Conservation (phyloP, 352 stramenopile genomes). For the Blastocystis sp. region DNA sequence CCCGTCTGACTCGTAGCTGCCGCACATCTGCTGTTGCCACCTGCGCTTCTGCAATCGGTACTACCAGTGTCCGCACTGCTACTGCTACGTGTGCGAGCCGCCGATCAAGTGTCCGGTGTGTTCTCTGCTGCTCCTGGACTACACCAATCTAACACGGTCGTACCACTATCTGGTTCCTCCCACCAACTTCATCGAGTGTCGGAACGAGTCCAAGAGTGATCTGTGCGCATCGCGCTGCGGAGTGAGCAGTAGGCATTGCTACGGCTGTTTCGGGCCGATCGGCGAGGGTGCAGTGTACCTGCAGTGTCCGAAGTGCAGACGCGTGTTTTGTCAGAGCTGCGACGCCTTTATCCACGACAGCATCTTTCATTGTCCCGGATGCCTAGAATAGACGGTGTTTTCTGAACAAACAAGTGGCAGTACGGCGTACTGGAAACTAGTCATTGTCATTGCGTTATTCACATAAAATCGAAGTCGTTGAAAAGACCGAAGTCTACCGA, state of each 20-base stretch:
- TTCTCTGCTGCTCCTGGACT: constrained; percentile 35
- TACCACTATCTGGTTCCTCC: constrained; percentile 53
- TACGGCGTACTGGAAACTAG: neutral
- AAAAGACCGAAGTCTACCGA: constrained; percentile 36
- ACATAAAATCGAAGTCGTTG: constrained; percentile 59
- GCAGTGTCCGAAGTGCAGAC: constrained; percentile 59
- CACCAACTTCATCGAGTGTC: constrained; percentile 19
- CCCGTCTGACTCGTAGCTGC: neutral
- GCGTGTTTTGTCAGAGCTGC: constrained; percentile 43
- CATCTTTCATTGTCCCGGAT: constrained; percentile 66
- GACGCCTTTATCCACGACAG: constrained; percentile 51
- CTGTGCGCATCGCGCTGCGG: neutral
- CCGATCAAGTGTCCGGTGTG: constrained; percentile 52
- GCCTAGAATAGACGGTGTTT: neutral
- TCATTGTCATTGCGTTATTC: constrained; percentile 49
- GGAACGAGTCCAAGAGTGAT: neutral
- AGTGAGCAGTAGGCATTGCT: constrained; percentile 25
- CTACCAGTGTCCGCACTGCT: constrained; percentile 54
- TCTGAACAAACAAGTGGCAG: neutral
- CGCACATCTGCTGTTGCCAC: constrained; percentile 52
- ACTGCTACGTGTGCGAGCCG: constrained; percentile 39
- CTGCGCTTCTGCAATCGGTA: constrained; percentile 13
- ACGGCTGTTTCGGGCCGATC: constrained; percentile 21
- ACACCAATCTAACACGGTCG: constrained; percentile 48
- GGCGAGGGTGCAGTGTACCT: constrained; percentile 7